phyloP scores from a whole-genome alignment of 2,329 filamentous ascomycete genomes.

The Colletotrichum sp. region DNA sequence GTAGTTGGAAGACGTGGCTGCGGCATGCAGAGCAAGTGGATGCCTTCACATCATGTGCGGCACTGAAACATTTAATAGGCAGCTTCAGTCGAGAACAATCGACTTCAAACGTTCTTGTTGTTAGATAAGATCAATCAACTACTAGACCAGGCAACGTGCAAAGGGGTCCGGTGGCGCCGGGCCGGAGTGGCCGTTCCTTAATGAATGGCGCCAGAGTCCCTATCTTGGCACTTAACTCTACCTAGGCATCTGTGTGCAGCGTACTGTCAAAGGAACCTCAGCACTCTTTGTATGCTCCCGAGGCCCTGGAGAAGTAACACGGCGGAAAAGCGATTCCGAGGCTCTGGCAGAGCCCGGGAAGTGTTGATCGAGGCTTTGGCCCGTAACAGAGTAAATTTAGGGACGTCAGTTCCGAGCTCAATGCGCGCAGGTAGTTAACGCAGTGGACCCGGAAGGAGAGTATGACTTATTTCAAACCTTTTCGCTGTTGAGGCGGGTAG shows the following conservation, averaged over 20 bases:
- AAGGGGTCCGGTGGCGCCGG: no score
- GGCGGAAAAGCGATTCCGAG: not conserved
- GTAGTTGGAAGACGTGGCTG: not conserved
- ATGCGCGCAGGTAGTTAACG: not conserved
- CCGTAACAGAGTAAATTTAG: not conserved
- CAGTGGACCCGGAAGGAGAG: accelerated
- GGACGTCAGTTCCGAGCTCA: not conserved
- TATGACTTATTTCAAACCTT: accelerated
- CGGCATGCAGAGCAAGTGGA: not conserved
- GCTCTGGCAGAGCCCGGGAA: not conserved
- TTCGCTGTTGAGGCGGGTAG: not conserved
- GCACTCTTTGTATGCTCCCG: not conserved
- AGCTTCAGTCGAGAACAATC: not conserved
- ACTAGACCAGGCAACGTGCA: accelerated
- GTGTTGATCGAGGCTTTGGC: not conserved
- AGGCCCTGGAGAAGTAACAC: not conserved
- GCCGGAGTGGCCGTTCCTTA: not conserved
- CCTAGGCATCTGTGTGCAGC: not conserved
- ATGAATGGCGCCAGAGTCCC: not conserved
- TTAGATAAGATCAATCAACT: not conserved
- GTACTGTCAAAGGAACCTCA: not conserved
- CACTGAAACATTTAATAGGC: not conserved
- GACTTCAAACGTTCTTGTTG: not conserved
- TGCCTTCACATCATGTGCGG: not conserved
- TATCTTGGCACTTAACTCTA: not conserved